Evolutionary conservation across 2,329 filamentous ascomycete species (phyloP).

Genomic region (Aspergillus fumigatiaffinis): DNA sequence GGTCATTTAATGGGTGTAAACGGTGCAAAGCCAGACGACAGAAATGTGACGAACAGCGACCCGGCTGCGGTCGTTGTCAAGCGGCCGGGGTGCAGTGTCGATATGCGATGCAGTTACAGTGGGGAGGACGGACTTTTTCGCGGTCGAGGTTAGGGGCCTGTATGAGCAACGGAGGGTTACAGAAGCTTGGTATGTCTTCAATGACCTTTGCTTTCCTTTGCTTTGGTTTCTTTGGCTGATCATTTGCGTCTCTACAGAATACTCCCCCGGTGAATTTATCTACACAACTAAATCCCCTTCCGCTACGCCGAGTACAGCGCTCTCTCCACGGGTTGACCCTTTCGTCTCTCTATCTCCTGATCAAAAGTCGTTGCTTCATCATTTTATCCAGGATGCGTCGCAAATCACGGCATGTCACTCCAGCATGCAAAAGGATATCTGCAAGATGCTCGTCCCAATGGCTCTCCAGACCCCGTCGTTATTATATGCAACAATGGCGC

Average conservation of each 20-base stretch:
- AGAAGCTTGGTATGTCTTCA: slow-evolving; percentile 28
- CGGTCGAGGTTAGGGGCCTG: slow-evolving; percentile 37
- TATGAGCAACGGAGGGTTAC: slow-evolving; percentile 32
- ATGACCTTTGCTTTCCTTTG: not conserved
- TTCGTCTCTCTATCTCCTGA: slow-evolving; percentile 34
- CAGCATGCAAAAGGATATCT: slow-evolving; percentile 41
- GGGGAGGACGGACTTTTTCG: slow-evolving; percentile 41
- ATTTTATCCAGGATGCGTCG: slow-evolving; percentile 41
- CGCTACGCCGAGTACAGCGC: slow-evolving; percentile 17
- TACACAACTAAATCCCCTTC: slow-evolving; percentile 31
- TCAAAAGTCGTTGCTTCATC: slow-evolving; percentile 37
- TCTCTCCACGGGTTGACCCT: slow-evolving; percentile 32
- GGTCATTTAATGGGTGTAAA: slow-evolving; percentile 42
- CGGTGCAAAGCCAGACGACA: slow-evolving; percentile 43
- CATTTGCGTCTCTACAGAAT: slow-evolving; percentile 22
- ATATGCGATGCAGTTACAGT: slow-evolving; percentile 42
- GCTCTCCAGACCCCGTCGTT: slow-evolving; percentile 41
- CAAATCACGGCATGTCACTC: slow-evolving; percentile 40
- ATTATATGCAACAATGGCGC: slow-evolving; percentile 41
- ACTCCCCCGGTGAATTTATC: slow-evolving; percentile 38
- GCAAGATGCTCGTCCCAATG: slow-evolving; percentile 43
- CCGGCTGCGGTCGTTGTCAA: slow-evolving; percentile 39
- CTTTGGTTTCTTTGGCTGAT: not conserved
- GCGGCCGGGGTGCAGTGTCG: slow-evolving; percentile 35
- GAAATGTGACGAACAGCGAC: slow-evolving; percentile 44